Evolutionary conservation across 2,329 filamentous ascomycete genomes (phyloP).

Genomic region (Fusarium gaditjirri): DNA sequence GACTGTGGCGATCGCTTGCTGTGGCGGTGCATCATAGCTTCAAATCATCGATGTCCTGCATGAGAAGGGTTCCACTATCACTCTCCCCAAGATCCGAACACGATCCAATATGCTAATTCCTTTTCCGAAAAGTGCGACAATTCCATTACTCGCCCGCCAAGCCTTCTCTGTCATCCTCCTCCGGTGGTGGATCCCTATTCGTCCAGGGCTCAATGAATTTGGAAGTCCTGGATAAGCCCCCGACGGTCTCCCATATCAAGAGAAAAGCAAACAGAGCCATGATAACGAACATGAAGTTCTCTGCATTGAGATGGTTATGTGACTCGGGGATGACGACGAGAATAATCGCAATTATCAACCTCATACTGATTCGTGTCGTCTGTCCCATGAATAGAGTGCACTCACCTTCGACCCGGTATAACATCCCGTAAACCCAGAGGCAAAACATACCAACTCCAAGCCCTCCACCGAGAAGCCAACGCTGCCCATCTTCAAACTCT

Average conservation of each 20-base stretch:
- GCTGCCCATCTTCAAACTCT: constrained; percentile 54
- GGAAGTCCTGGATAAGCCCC: constrained; percentile 46
- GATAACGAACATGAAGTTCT: constrained; percentile 53
- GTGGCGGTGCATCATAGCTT: constrained; percentile 10
- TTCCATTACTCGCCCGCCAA: constrained; percentile 6
- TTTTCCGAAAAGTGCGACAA: not conserved
- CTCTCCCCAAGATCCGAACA: not conserved
- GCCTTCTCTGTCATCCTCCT: constrained; percentile 36
- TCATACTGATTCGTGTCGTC: constrained; percentile 50
- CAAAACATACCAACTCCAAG: constrained; percentile 58
- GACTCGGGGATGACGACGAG: constrained; percentile 52
- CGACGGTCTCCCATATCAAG: constrained; percentile 57
- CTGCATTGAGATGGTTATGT: constrained; percentile 45
- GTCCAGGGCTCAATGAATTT: constrained; percentile 50
- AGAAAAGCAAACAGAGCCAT: constrained; percentile 56
- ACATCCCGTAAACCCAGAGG: constrained; percentile 54
- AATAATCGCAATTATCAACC: constrained; percentile 45
- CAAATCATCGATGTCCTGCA: not conserved
- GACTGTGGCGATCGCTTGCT: constrained; percentile 1
- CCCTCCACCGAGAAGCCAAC: constrained; percentile 60
- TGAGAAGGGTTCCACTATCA: not conserved
- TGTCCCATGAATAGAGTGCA: constrained; percentile 49
- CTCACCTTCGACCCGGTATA: constrained; percentile 54
- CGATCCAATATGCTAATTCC: not conserved
- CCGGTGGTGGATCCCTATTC: constrained; percentile 42